Conservation (phyloP, 352 stramenopile genomes). For the Ochromonadaceae sp. region DNA sequence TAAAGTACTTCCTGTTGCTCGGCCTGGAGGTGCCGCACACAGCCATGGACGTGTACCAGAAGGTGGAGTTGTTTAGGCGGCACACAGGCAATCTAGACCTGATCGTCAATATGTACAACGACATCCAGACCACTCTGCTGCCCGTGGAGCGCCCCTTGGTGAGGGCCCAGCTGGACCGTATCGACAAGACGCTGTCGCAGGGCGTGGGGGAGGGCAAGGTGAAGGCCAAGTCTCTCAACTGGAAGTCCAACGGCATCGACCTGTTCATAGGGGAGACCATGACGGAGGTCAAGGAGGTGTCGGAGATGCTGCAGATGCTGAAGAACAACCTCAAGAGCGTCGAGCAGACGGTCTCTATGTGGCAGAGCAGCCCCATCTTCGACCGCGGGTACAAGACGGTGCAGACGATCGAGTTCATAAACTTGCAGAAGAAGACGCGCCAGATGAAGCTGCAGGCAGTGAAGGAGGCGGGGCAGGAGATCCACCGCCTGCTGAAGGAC, state of each 20-base stretch:
- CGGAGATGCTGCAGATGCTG: slow-evolving; percentile 56
- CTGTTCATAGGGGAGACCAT: slow-evolving; percentile 50
- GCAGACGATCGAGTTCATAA: slow-evolving; percentile 58
- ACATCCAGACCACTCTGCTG: slow-evolving; percentile 58
- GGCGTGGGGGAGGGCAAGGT: slow-evolving; percentile 40
- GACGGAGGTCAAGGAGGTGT: slow-evolving; percentile 65
- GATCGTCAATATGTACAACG: slow-evolving; percentile 81
- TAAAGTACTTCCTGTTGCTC: slow-evolving; percentile 80
- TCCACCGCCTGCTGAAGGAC: slow-evolving; percentile 59
- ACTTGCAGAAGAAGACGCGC: slow-evolving; percentile 43
- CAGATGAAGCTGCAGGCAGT: slow-evolving; percentile 57
- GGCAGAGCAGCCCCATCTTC: slow-evolving; percentile 55
- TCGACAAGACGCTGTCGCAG: slow-evolving; percentile 66
- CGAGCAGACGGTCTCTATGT: slow-evolving; percentile 50
- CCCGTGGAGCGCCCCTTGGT: slow-evolving; percentile 70
- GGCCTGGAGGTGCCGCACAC: slow-evolving; percentile 65
- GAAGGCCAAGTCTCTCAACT: slow-evolving; percentile 53
- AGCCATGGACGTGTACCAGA: slow-evolving; percentile 70
- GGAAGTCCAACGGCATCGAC: slow-evolving; percentile 77
- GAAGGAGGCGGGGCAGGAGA: slow-evolving; percentile 48
- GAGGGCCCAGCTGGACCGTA: slow-evolving; percentile 61
- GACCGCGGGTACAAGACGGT: slow-evolving; percentile 53
- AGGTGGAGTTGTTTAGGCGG: slow-evolving; percentile 66
- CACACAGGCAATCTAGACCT: slow-evolving; percentile 75
- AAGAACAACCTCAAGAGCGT: slow-evolving; percentile 64